These are phyloP conservation scores for Cystobasidiaceae sp. DNA, from an alignment of 1,284 basidiomycete species.

Conservation along the genomic window DNA sequence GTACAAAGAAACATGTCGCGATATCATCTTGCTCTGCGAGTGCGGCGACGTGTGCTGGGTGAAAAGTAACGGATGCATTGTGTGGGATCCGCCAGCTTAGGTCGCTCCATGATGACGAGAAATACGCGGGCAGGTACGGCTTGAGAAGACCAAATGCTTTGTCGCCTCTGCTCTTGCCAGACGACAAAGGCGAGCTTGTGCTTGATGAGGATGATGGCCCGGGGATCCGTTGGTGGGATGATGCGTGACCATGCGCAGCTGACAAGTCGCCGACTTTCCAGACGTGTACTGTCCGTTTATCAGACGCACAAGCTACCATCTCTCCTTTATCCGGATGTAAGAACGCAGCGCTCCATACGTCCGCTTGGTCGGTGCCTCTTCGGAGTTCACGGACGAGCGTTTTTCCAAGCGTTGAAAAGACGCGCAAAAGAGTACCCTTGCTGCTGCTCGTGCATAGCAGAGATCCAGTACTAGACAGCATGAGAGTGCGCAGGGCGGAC, in stretches of 20 bases:
- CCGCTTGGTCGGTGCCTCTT: constrained; percentile 81
- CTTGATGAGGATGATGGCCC: too few relatives aligned
- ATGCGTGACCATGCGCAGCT: too few relatives aligned
- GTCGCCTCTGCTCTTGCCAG: not conserved
- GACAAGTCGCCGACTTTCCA: constrained; percentile 59
- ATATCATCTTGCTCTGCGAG: constrained; percentile 42
- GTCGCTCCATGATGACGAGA: constrained; percentile 87
- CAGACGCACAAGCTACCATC: constrained; percentile 84
- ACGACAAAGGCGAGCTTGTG: not conserved
- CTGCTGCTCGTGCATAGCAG: constrained; percentile 78
- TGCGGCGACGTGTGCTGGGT: constrained; percentile 41
- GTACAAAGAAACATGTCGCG: constrained; percentile 19
- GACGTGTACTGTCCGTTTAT: constrained; percentile 92
- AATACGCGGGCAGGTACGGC: constrained; percentile 72
- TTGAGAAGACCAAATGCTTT: constrained; percentile 41
- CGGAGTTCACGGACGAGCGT: constrained; percentile 74
- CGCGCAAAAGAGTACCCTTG: constrained; percentile 76
- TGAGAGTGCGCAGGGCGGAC: constrained; percentile 68
- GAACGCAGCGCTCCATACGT: constrained; percentile 74
- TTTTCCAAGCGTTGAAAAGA: constrained; percentile 66
- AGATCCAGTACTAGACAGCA: constrained; percentile 69
- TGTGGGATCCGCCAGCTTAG: constrained; percentile 85
- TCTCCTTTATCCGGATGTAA: constrained; percentile 53
- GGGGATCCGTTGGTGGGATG: too few relatives aligned
- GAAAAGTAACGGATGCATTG: constrained; percentile 46